Conservation (phyloP, 306 rosid species). For the Begonia peltatifolia region DNA sequence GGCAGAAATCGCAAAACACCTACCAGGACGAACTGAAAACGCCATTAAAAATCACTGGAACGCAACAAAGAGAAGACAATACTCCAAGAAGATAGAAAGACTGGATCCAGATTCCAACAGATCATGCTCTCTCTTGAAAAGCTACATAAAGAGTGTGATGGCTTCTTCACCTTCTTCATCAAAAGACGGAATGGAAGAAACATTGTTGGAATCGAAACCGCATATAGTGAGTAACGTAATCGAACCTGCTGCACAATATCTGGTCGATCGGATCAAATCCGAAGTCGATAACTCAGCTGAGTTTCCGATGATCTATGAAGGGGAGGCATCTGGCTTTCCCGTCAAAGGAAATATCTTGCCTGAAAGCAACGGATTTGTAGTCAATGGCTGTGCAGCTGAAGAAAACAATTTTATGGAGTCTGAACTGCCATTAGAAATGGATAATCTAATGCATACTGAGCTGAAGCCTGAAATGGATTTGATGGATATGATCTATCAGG, state of each 20-base stretch:
- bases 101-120: neutral
- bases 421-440: slow-evolving; percentile 17
- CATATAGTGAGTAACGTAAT: neutral
- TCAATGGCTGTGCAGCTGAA: neutral
- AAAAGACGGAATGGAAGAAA: neutral
- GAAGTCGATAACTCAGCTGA: neutral
- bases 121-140: slow-evolving; percentile 17
- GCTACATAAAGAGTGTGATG: slow-evolving; percentile 31
- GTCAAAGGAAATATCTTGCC: slow-evolving; percentile 6
- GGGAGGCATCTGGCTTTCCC: neutral
- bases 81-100: slow-evolving; percentile 16
- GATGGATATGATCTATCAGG: slow-evolving; percentile 19
- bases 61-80: slow-evolving; percentile 42
- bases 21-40: slow-evolving; percentile 57
- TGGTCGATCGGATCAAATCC: neutral
- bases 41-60: slow-evolving; percentile 75
- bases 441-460: slow-evolving; percentile 10
- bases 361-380: neutral
- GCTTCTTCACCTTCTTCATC: neutral
- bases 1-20: slow-evolving; percentile 55
- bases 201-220: no score
- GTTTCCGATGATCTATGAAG: neutral
- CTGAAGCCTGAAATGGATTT: slow-evolving; percentile 28
- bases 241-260: neutral
- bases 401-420: neutral